Evolutionary conservation across 768 basidiomycete species (phyloP), one percentile per base, ranked within the genome.

Genomic region (Trametes cingulata): DNA sequence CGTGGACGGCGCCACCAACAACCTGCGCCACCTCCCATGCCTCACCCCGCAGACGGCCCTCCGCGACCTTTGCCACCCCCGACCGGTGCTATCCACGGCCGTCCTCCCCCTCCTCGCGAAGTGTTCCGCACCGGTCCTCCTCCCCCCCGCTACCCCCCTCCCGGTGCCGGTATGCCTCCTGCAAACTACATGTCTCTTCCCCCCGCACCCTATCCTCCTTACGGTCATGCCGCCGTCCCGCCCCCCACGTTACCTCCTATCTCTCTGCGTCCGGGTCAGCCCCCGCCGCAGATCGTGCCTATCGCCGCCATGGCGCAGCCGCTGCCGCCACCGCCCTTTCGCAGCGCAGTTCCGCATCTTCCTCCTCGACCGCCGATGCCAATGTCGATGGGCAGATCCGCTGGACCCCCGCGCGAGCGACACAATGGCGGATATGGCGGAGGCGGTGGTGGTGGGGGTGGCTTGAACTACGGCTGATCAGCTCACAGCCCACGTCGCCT

Each of bases 1-100:
- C 85, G 87, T 27, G 85, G 85, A 2, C 85, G 87, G 20, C 79
- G 87, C 36, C 72, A 77, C 41, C 73, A 72, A 62, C 56, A 65
- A 36, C 67, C 68, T 8, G 65, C 62, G 15, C 66, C 65, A 24
- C 65, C 64, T 12, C 65, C 69, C 3, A 43, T 66, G 29, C 67
- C 63, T 50, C 63, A 62, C 19, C 61, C 52, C 36, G 25, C 36
- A 17, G 65, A 69, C 2, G 66, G 64, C 6, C 62, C 54, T 6
- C 56, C 54, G 12, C 56, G 68, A n/a, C 67, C 64, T n/a, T 59
- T 69, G 12, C 67, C 72, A 14, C 59, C 63, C 19, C 69, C 71
- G 63, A 36, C 68, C 60, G 25, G 60, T 53, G 40, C 56, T 48
- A 24, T 56, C 20, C 56, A 62, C 40, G 76, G 77, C 25, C 69